A percentile compares a stretch with the other conserved stretches of the same genome.
Conservation (phyloP, 345 rosid genomes). For the Noccaea caerulescens region DNA sequence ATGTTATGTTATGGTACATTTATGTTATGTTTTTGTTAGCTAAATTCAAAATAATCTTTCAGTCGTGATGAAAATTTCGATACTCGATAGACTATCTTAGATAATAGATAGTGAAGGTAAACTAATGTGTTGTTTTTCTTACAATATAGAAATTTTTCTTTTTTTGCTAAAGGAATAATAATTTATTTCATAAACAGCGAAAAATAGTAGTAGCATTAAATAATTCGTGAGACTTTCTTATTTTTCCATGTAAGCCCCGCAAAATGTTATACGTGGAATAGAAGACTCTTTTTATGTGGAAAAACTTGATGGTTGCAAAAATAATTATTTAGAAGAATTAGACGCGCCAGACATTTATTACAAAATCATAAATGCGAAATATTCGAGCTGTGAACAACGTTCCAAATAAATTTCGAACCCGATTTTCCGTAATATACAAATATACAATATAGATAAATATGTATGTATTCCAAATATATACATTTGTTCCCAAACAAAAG, state of each 20-base stretch:
- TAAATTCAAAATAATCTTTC: background rate
- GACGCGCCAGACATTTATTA: slow-evolving; percentile 38
- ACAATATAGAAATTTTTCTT: background rate
- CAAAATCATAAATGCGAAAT: slow-evolving; percentile 40
- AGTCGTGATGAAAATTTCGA: background rate
- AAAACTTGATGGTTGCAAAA: slow-evolving; percentile 20
- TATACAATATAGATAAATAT: background rate
- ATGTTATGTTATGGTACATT: too few relatives aligned
- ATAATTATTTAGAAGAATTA: slow-evolving; percentile 35
- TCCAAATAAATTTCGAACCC: slow-evolving; percentile 19
- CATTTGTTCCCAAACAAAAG: slow-evolving; percentile 34
- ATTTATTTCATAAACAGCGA: background rate
- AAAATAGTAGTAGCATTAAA: slow-evolving; percentile 13
- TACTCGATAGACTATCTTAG: background rate
- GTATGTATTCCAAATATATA: slow-evolving; percentile 12
- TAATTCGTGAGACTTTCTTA: slow-evolving; percentile 17
- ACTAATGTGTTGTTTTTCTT: background rate
- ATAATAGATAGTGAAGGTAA: background rate
- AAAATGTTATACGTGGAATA: slow-evolving; percentile 9
- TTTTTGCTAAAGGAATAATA: background rate
- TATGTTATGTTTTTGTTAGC: background rate
- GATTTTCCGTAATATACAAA: background rate
- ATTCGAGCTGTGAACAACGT: slow-evolving; percentile 40
- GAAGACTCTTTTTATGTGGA: slow-evolving; percentile 11
- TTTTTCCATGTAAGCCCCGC: slow-evolving; percentile 10